phyloP scores from a whole-genome alignment of 2,329 filamentous ascomycete species.

The Tolypocladium ovalisporum region DNA sequence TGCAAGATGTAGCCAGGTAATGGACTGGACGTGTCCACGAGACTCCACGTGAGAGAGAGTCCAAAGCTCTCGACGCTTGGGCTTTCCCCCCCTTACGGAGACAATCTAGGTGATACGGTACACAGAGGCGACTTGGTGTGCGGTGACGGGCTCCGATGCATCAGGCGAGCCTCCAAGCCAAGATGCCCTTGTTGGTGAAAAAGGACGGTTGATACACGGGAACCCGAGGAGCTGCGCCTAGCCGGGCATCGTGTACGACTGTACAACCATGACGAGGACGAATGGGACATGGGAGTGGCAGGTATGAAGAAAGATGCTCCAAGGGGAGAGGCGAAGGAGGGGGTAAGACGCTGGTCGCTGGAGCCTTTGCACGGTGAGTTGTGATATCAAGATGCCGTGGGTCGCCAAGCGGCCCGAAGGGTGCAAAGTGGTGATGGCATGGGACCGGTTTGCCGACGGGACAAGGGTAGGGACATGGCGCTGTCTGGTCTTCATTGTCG shows the following conservation, averaged over 20 bases:
- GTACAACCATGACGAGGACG: neutral
- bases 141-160: neutral
- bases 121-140: neutral
- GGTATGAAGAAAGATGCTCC: neutral
- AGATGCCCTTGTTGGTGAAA: neutral
- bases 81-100: neutral
- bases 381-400: neutral
- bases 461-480: neutral
- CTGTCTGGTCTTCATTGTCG: neutral
- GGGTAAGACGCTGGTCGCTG: neutral
- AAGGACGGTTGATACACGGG: neutral
- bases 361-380: neutral
- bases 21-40: neutral
- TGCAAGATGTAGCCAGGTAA: neutral
- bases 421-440: neutral
- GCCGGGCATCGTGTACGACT: neutral
- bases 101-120: neutral
- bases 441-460: neutral
- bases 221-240: neutral
- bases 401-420: neutral
- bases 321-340: neutral
- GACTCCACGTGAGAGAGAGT: no score
- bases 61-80: no score
- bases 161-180: neutral
- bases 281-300: neutral